Base-by-base conservation (phyloP, 768 basidiomycete species). In the Pisolithus albus region DNA sequence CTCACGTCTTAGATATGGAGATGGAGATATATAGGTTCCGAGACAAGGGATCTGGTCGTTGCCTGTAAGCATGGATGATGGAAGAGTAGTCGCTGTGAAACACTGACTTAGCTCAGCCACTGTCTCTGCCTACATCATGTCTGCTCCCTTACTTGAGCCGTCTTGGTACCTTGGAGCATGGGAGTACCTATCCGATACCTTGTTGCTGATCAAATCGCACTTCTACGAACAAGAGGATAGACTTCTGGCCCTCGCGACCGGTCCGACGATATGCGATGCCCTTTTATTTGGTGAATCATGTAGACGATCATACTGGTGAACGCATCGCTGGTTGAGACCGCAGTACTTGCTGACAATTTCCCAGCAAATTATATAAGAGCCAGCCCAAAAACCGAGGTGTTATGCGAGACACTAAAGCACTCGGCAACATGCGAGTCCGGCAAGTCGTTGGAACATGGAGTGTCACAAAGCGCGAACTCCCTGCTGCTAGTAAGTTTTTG, bases 251-350 rank as follows among this genome's bases (percentile, higher is more conserved):
- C 56, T 83, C 42, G 56, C 82, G 26, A 64, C 76, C 9, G 72
- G 72, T 45, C 74, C 80, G 8, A 63, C 67, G 15, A 63, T 88
- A 49, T 86, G 80, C 53, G 55, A 60, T 30, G 82, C 77, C 10
- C 57, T 87, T 49, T 50, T 62, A 2, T 67, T 61, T 86, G 15
- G 51, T 74, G 28, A 61, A 59, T 41, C 46, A 62, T 34, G 52
- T 51, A 28, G 61, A 66, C 21, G 47, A 59, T 18, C 43, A 36
- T 11, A 52, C 61, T 3, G 51, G 73, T 74, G 57, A 52, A 71
- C 46, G n/a, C 2, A n/a, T 7, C 30, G 7, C 21, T 24, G 28
- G 16, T 34, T 19, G 13, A 32, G 13, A 11, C 23, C 4, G 60
- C 15, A 32, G 8, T 26, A 28, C 21, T 19, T 21, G 23, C 36